Evolutionary conservation across 2,329 filamentous ascomycete species (phyloP), one percentile per base, ranked within the genome.

Genomic region (Aspergillus sp.): DNA sequence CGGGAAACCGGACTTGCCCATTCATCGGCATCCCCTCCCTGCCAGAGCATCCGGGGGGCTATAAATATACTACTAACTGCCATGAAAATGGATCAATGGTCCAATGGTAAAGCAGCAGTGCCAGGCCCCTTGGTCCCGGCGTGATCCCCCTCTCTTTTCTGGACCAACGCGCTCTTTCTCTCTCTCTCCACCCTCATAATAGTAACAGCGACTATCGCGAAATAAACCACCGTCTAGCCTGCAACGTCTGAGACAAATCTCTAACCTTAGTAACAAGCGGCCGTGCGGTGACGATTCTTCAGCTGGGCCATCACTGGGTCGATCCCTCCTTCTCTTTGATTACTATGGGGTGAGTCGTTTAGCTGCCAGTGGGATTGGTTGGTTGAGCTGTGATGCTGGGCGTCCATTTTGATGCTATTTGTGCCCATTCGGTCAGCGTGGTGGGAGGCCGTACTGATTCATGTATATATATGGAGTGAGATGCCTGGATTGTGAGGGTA

Each of bases 211-310:
- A 61, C 56, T 58, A 64, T 59, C 30, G 15, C 36, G 30, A 45
- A 55, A 57, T 60, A 25, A 25, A 38, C 41, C 45, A 38, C n/a
- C 52, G 55, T 57, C 52, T 64, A 57, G 58, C 25, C 57, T 45
- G 57, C 38, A 30, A 25, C 43, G 53, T 64, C 66, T 70, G 67
- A 70, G 67, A 70, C 67, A 70, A 59, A 55, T 58, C 59, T 61
- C 67, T 61, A 55, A 58, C 60, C 55, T 61, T 58, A 64, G 63
- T 63, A 62, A 64, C 63, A 63, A 63, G 61, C 60, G 61, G 64
- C 39, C 48, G 38, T 54, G 41, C 43, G 57, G 49, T 54, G 57
- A 54, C 49, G 57, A 58, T 58, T 64, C 52, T 61, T 65, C 63
- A 64, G 63, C 62, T 65, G 56, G 59, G 59, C 57, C 63, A 58